Evolutionary conservation across 768 basidiomycete species (phyloP).

Genomic region (Amanita subjunquillea): DNA sequence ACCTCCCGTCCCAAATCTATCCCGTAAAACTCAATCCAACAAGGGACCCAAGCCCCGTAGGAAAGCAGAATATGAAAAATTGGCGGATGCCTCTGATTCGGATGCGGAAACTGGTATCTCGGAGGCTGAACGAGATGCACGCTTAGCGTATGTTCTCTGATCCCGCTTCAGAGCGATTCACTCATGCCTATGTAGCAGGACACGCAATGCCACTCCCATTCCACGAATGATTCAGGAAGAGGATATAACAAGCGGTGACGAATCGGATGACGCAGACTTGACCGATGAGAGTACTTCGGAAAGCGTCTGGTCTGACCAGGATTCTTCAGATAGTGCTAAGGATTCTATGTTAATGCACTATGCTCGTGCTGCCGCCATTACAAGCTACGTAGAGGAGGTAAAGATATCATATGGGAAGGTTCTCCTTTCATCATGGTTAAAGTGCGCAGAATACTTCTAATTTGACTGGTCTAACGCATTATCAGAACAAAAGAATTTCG

Average conservation of each 20-base stretch:
- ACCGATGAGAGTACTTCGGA: conserved; percentile 45
- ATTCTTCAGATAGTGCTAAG: neutral
- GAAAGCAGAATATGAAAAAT: neutral
- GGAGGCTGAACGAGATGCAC: conserved; percentile 61
- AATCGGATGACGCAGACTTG: conserved; percentile 69
- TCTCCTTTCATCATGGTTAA: conserved; percentile 1
- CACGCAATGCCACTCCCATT: conserved; percentile 36
- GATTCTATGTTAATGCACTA: neutral
- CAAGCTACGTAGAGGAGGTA: neutral
- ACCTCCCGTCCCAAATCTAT: conserved; percentile 14
- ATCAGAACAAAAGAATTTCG: neutral
- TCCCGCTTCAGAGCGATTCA: neutral
- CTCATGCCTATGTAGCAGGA: conserved; percentile 26
- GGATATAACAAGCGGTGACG: conserved; percentile 57
- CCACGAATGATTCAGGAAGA: conserved; percentile 22
- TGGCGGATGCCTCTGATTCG: conserved; percentile 44
- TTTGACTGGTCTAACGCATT: neutral
- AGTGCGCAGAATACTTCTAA: neutral
- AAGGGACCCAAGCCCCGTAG: neutral
- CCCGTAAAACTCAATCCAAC: neutral
- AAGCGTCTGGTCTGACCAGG: conserved; percentile 35
- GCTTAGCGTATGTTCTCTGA: conserved; percentile 45
- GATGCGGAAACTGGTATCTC: conserved; percentile 54
- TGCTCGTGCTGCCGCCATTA: conserved; percentile 3
- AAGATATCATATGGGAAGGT: neutral